These are phyloP conservation scores for Lachancea quebecensis DNA, from an alignment of 805 yeast species.

Conservation along the genomic window DNA sequence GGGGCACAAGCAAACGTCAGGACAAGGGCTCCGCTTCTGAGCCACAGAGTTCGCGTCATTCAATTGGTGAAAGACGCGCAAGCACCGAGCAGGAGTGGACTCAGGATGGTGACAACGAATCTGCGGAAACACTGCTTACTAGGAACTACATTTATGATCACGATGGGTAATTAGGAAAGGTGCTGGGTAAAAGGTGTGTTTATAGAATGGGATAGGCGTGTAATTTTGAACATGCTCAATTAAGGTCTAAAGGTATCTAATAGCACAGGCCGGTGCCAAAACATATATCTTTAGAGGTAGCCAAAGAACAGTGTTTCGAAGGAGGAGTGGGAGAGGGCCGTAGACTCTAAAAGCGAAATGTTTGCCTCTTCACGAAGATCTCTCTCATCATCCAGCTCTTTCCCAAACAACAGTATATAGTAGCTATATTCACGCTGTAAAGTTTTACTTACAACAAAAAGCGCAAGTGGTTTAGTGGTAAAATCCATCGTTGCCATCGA, in stretches of 20 bases:
- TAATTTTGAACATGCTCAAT: not conserved
- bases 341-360: too few species aligned
- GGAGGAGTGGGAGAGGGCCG: too few species aligned
- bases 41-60: too few species aligned
- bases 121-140: conserved; percentile 27
- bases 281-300: too few species aligned
- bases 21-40: not conserved
- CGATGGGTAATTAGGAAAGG: conserved; percentile 3
- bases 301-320: too few species aligned
- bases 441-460: not conserved
- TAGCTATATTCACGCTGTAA: not conserved
- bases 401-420: not conserved
- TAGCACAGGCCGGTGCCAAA: too few species aligned
- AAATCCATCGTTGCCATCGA: conserved; percentile 31
- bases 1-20: not conserved
- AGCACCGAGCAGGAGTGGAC: not conserved
- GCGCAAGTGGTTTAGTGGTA: conserved; percentile 32
- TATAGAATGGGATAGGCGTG: not conserved
- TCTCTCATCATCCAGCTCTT: too few species aligned
- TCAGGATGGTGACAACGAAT: conserved; percentile 10
- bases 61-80: not conserved
- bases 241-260: too few species aligned
- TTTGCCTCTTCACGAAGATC: too few species aligned
- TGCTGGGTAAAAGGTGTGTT: not conserved
- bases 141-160: conserved; percentile 27